Conservation (phyloP, 2,329 filamentous ascomycete species). For the Fusarium solani-melongenae region DNA sequence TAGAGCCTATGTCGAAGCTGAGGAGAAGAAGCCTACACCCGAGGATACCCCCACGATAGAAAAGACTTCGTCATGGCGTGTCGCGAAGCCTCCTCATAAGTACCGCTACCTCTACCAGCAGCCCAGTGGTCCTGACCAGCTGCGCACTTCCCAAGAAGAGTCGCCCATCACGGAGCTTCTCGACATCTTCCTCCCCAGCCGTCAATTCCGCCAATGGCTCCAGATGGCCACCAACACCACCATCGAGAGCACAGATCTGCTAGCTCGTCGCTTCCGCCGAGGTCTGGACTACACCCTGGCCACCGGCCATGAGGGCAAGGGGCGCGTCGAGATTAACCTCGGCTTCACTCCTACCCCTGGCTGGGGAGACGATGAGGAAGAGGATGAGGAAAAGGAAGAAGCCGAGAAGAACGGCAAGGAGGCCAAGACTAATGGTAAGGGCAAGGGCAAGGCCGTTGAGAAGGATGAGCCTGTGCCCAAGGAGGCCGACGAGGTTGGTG, state of each 20-base stretch:
- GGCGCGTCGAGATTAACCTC: slow-evolving; percentile 87
- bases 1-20: slow-evolving; percentile 74
- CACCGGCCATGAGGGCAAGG: slow-evolving; percentile 81
- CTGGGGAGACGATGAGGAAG: slow-evolving; percentile 79
- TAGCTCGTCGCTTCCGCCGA: slow-evolving; percentile 88
- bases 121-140: slow-evolving; percentile 53
- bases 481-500: slow-evolving; percentile 70
- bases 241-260: slow-evolving; percentile 78
- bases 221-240: slow-evolving; percentile 81
- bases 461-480: slow-evolving; percentile 45
- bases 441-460: slow-evolving; percentile 34
- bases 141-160: slow-evolving; percentile 52
- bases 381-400: slow-evolving; percentile 54
- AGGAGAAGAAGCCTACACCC: slow-evolving; percentile 64
- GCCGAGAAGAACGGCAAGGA: slow-evolving; percentile 47
- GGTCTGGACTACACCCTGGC: slow-evolving; percentile 94
- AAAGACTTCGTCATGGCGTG: slow-evolving; percentile 72
- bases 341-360: slow-evolving; percentile 86
- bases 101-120: slow-evolving; percentile 90
- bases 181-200: slow-evolving; percentile 84
- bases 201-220: slow-evolving; percentile 90
- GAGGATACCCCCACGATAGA: slow-evolving; percentile 67
- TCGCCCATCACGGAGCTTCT: slow-evolving; percentile 81
- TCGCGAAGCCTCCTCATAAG: slow-evolving; percentile 92
- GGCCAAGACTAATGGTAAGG: slow-evolving; percentile 42